Base-by-base conservation (phyloP, 225 moss, liverwort and hornwort genomes). In the Polytrichum formosum region DNA sequence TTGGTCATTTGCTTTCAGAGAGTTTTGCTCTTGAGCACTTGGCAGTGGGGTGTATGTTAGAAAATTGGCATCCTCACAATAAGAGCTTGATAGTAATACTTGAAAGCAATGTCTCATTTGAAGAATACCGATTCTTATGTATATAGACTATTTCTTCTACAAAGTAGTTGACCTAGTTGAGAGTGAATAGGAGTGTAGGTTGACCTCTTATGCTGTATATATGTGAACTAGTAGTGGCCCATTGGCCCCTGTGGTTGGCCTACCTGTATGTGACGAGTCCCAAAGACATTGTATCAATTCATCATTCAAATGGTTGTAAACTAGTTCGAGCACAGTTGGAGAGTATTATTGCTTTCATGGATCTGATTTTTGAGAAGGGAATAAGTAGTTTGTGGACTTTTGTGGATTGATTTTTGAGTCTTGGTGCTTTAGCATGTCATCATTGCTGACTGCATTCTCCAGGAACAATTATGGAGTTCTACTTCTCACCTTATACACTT, bases 211-310 rank as follows among this genome's bases (percentile, higher is more conserved):
- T 62, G 23, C 46, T 61, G 71, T 71, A 62, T 25, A 71, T 71
- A 71, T 27, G 33, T 53, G 62, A 46, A 71, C 26, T 35, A 63
- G 62, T 37, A 71, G 71, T 61, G 71, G 71, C 71, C 62, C 71
- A 71, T 71, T 71, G 71, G 71, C 71, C 71, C 35, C 53, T 71
- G 25, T 71, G 23, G 71, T 63, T 71, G 25, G 71, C 61, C 46
- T 63, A 37, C 62, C 37, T 71, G 61, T 71, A 71, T 71, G 20
- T 63, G 26, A 19, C 19, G 18, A 26, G 53, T 71, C 61, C 18
- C 18, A 61, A 46, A 27, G 53, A 71, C 37, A 71, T 56, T 56
- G 28, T 70, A 70, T 70, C 55, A 70, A 56, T 59, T 70, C 16
- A 70, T 46, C 46, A 46, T 46, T 46, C 46, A 46, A 46, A 46